A percentile compares a stretch with the other conserved stretches of the same genome.
Conservation (phyloP, 768 basidiomycete genomes). For the Kwoniella mangroviensis region DNA sequence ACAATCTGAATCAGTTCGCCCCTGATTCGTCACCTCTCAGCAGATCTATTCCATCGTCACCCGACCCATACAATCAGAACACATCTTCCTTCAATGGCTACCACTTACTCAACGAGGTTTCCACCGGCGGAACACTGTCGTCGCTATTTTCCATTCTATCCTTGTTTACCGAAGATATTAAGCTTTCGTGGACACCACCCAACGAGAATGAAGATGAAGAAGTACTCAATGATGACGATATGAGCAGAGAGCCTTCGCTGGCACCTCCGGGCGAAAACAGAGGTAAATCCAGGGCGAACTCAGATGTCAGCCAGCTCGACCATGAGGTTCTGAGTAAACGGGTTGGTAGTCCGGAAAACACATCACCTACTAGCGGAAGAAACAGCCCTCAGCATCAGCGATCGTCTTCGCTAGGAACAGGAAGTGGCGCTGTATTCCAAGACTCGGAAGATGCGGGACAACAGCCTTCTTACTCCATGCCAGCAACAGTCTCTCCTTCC, state of each 20-base stretch:
- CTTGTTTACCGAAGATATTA: conserved; percentile 84
- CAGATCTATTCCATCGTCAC: conserved; percentile 34
- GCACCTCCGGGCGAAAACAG: background rate
- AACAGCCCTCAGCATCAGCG: background rate
- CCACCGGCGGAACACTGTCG: conserved; percentile 90
- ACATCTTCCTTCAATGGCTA: conserved; percentile 83
- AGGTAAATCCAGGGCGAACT: conserved; percentile 39
- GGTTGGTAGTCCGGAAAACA: conserved; percentile 21
- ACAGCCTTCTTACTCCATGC: conserved; percentile 15
- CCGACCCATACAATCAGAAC: conserved; percentile 26
- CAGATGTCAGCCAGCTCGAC: conserved; percentile 56
- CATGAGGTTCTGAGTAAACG: conserved; percentile 26
- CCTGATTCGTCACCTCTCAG: conserved; percentile 65
- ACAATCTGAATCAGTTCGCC: conserved; percentile 38
- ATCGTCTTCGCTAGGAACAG: conserved; percentile 13
- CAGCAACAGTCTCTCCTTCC: conserved; percentile 27
- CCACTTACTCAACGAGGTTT: conserved; percentile 93
- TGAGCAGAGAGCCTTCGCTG: background rate
- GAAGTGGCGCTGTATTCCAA: background rate
- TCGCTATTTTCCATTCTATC: conserved; percentile 96
- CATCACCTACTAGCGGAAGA: background rate
- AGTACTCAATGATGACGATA: conserved; percentile 7
- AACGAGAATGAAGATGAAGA: conserved; percentile 26
- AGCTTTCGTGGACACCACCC: conserved; percentile 76
- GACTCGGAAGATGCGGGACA: background rate